Base-by-base conservation (phyloP, 371 early-diverging fungal species). In the Capillidium heterosporum region DNA sequence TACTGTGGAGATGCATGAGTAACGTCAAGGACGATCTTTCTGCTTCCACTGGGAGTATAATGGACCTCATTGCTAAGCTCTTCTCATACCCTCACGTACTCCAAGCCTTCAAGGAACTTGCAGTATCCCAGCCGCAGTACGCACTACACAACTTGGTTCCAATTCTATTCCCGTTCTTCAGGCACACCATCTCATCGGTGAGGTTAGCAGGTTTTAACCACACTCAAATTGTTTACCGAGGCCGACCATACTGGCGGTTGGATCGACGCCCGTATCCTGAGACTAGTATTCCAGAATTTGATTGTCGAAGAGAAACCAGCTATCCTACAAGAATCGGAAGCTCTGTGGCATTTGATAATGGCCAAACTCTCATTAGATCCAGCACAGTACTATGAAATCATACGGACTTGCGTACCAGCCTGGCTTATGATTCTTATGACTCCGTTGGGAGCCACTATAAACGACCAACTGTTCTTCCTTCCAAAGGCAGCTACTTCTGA, bases 1-100 rank as follows among this genome's bases (percentile, higher is more conserved):
- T 84, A 8, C 72, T 94, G 1, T 93, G 91, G 91, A 80, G 84
- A 48, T 88, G 86, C 59, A 65, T 96, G 40, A 81, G 69, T 8
- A 82, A 82, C 49, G 59, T 84, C 24, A 82, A 81, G 58, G 95
- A 95, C 59, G 95, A 95, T 63, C 68, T 95, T 61, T 87, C 92
- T 0, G 83, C 94, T 0, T 91, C 94, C 0, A 94, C 91, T 0
- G 87, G 85, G 0, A 83, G 84, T 31, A 87, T 95, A 11, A 91
- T 95, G 93, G 92, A 89, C 55, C 73, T 96, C 35, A 75, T 93
- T 53, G 87, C 94, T 0, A 77, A 84, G 48, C 72, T 96, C 61
- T 80, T 90, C 63, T 75, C 71, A 26, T 77, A 71, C 35, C 72
- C 72, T 11, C 70, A 66, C 23, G 80, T 81, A 0, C 72, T 81